Evolutionary conservation across 2,329 filamentous ascomycete species (phyloP).

Genomic region (Neonectria faginata): DNA sequence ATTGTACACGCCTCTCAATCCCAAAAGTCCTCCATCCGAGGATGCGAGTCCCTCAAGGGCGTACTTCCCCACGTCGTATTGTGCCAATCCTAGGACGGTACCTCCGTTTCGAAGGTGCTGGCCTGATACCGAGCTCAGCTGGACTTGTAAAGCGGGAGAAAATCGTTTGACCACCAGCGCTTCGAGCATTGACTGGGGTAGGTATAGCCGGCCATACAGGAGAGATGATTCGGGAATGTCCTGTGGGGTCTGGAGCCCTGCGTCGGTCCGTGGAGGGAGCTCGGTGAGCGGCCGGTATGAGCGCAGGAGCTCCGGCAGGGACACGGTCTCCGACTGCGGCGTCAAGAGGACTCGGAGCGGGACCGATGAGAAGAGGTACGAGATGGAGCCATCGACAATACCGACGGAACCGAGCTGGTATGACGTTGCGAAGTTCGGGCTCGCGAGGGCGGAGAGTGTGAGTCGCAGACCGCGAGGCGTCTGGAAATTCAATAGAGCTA

Average conservation of each 20-base stretch:
- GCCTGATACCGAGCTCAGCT: slow-evolving; percentile 82
- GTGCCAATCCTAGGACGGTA: slow-evolving; percentile 77
- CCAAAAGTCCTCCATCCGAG: slow-evolving; percentile 90
- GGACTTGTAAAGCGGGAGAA: slow-evolving; percentile 81
- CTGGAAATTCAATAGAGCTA: slow-evolving; percentile 87
- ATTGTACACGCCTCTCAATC: slow-evolving; percentile 91
- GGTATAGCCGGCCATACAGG: slow-evolving; percentile 82
- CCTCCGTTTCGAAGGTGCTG: slow-evolving; percentile 79
- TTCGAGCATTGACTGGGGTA: slow-evolving; percentile 87
- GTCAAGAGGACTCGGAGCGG: slow-evolving; percentile 75
- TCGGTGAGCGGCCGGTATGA: slow-evolving; percentile 85
- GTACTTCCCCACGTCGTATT: slow-evolving; percentile 89
- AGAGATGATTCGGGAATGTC: slow-evolving; percentile 64
- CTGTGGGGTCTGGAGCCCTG: slow-evolving; percentile 38
- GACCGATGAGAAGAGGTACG: slow-evolving; percentile 93
- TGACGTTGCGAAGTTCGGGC: slow-evolving; percentile 92
- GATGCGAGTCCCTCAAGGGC: slow-evolving; percentile 91
- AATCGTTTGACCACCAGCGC: slow-evolving; percentile 85
- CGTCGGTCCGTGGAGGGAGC: slow-evolving; percentile 54
- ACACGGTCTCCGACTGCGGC: slow-evolving; percentile 78
- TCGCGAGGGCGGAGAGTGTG: slow-evolving; percentile 90
- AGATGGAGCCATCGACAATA: slow-evolving; percentile 95
- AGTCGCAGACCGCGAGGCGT: slow-evolving; percentile 87
- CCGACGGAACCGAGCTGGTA: slow-evolving; percentile 92
- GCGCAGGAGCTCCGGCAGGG: slow-evolving; percentile 80